These are phyloP conservation scores for Epichloe uncinata DNA, from an alignment of 2,329 filamentous ascomycete species.

Conservation along the genomic window DNA sequence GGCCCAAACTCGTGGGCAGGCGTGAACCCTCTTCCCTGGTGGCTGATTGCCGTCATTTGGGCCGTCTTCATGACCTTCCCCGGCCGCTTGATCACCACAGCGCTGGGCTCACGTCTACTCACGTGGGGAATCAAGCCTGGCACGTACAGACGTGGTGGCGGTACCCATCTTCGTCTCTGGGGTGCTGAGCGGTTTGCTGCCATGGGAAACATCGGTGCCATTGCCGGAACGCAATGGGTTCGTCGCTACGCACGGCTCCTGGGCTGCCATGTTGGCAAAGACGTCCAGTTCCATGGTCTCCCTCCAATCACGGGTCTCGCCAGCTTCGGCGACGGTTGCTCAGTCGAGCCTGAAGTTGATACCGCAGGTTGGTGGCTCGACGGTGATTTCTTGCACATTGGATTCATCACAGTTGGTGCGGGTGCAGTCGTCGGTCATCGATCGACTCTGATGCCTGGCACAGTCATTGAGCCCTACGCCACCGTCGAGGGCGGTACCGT, in stretches of 20 bases:
- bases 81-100: slow-evolving; percentile 9
- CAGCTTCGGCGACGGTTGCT: slow-evolving; percentile 9
- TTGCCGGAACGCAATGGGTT: slow-evolving; percentile 10
- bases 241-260: slow-evolving; percentile 9
- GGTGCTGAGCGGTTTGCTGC: slow-evolving; percentile 8
- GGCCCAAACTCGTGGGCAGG: slow-evolving; percentile 6
- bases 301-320: slow-evolving; percentile 9
- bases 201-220: slow-evolving; percentile 3
- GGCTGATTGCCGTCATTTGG: slow-evolving; percentile 7
- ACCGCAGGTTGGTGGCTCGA: slow-evolving; percentile 12
- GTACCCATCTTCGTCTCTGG: slow-evolving; percentile 10
- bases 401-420: slow-evolving; percentile 7
- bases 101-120: slow-evolving; percentile 3
- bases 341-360: slow-evolving; percentile 11
- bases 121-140: slow-evolving; percentile 9
- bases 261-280: slow-evolving; percentile 9
- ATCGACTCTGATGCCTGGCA: slow-evolving; percentile 9
- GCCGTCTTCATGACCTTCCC: slow-evolving; percentile 7
- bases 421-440: slow-evolving; percentile 10
- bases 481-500: slow-evolving; percentile 7
- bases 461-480: slow-evolving; percentile 9
- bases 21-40: slow-evolving; percentile 7
- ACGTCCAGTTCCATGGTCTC: slow-evolving; percentile 10
- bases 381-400: slow-evolving; percentile 11
- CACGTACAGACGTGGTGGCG: slow-evolving; percentile 9